Evolutionary conservation across 495 filamentous ascomycete species (phyloP).

Genomic region (Xylaria telfairii): DNA sequence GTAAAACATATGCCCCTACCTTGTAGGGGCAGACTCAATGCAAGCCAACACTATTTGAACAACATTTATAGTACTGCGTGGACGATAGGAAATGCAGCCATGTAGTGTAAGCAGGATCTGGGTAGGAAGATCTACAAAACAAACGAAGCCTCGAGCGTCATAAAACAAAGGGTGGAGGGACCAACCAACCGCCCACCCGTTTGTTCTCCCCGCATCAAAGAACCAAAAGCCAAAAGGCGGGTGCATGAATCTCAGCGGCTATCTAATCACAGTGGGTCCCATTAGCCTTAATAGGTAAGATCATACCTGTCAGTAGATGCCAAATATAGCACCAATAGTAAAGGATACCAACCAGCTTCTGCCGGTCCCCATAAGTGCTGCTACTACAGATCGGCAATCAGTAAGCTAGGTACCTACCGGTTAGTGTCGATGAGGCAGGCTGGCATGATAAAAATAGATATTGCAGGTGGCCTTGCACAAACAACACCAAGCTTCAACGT

Average conservation of each 20-base stretch:
- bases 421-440: neutral
- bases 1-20: neutral
- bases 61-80: too few species aligned
- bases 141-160: neutral
- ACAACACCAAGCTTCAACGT: neutral
- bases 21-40: neutral
- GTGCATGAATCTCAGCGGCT: slow-evolving; percentile 11
- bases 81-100: too few species aligned
- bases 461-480: neutral
- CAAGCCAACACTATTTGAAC: neutral
- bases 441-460: neutral
- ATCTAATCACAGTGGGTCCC: neutral
- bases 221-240: too few species aligned
- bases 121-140: neutral
- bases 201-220: neutral
- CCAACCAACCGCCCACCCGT: neutral
- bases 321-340: slow-evolving; percentile 5
- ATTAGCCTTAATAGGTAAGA: neutral
- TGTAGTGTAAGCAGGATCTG: neutral
- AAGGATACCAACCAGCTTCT: neutral
- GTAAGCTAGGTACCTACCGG: neutral
- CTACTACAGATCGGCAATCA: slow-evolving; percentile 7
- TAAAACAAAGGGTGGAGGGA: neutral
- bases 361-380: neutral
- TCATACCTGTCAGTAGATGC: neutral